phyloP scores from a whole-genome alignment of 495 filamentous ascomycete genomes.

The Penicillium subrubescens region DNA sequence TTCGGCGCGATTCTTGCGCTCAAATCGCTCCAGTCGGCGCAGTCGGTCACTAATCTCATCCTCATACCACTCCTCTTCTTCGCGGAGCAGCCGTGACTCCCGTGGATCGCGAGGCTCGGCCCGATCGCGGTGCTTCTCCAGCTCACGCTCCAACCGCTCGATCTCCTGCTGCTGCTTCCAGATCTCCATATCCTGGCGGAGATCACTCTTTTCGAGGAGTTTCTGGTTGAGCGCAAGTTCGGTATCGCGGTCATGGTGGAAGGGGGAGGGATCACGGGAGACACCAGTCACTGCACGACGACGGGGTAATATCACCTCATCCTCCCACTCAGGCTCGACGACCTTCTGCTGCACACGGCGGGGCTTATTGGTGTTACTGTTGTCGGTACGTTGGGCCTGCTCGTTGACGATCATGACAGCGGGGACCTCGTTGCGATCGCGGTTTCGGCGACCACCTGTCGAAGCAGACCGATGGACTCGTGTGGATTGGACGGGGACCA shows the following conservation, averaged over 20 bases:
- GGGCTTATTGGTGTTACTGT: constrained; percentile 21
- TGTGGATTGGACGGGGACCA: constrained; percentile 24
- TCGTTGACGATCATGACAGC: constrained; percentile 32
- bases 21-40: constrained; percentile 34
- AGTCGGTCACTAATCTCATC: constrained; percentile 40
- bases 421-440: constrained; percentile 23
- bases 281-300: constrained; percentile 23
- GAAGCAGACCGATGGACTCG: constrained; percentile 44
- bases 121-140: constrained; percentile 37
- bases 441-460: constrained; percentile 39
- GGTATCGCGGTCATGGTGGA: constrained; percentile 40
- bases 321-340: constrained; percentile 33
- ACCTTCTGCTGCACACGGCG: constrained; percentile 25
- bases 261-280: constrained; percentile 25
- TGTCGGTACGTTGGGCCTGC: constrained; percentile 19
- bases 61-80: constrained; percentile 43
- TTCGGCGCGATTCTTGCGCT: constrained; percentile 35
- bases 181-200: constrained; percentile 45
- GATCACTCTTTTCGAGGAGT: constrained; percentile 39
- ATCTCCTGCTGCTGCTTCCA: constrained; percentile 47
- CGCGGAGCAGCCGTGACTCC: constrained; percentile 30
- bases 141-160: constrained; percentile 46
- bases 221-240: constrained; percentile 43
- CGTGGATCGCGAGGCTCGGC: constrained; percentile 15
- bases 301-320: constrained; percentile 32